Percentiles rank a stretch among this genome's conserved stretches.
Evolutionary conservation across 768 basidiomycete genomes (phyloP).

Genomic region (Termitomyces sp.): DNA sequence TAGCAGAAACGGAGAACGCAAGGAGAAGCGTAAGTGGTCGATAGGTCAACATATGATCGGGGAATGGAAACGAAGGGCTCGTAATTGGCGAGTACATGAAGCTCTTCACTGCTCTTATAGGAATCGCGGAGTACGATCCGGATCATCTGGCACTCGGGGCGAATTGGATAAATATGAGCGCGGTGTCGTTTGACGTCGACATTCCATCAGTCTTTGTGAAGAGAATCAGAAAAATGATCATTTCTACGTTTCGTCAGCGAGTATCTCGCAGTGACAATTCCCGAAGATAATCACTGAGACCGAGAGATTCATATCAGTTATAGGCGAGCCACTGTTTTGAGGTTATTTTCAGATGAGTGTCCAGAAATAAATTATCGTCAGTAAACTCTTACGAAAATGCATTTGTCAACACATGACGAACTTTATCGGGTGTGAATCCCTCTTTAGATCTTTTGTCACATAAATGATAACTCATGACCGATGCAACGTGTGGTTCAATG

Average conservation of each 20-base stretch:
- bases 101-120: slow-evolving; percentile 6
- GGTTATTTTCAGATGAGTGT: neutral
- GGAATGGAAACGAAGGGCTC: neutral
- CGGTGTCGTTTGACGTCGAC: neutral
- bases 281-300: neutral
- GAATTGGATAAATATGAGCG: neutral
- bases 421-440: slow-evolving; percentile 1
- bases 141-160: slow-evolving; percentile 9
- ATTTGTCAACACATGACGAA: slow-evolving; percentile 5
- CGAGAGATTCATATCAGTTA: neutral
- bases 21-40: slow-evolving; percentile 3
- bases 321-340: neutral
- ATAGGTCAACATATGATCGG: slow-evolving; percentile 4
- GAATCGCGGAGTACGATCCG: neutral
- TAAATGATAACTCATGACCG: slow-evolving; percentile 9
- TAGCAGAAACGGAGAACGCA: slow-evolving; percentile 1
- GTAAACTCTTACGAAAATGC: neutral
- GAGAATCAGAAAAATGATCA: neutral
- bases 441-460: slow-evolving; percentile 7
- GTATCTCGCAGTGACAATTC: neutral
- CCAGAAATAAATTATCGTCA: neutral
- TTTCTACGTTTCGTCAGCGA: neutral
- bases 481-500: slow-evolving; percentile 7
- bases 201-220: slow-evolving; percentile 6
- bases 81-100: neutral